phyloP scores from a whole-genome alignment of 768 basidiomycete species.

The Krasilnikovozyma curviuscula region DNA sequence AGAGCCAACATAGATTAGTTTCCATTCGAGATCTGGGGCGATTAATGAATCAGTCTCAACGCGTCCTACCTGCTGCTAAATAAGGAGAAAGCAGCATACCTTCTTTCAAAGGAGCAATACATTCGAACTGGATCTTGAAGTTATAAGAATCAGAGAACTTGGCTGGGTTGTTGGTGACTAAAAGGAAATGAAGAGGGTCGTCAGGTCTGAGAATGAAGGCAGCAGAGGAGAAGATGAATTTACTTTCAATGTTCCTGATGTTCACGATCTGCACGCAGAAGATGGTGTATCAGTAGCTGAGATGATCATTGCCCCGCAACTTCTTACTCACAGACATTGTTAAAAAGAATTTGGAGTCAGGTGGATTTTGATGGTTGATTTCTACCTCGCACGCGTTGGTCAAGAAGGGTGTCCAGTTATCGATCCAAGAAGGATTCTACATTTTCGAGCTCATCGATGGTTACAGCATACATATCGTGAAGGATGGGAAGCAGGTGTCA shows the following conservation, averaged over 20 bases:
- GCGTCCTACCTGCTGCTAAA: background rate
- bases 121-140: constrained; percentile 93
- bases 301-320: too few species aligned
- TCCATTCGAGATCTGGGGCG: constrained; percentile 79
- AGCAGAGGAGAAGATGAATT: background rate
- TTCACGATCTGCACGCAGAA: constrained; percentile 26
- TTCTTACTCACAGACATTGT: too few species aligned
- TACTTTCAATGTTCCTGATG: constrained; percentile 28
- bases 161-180: constrained; percentile 25
- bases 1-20: constrained; percentile 86
- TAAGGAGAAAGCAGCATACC: constrained; percentile 32
- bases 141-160: constrained; percentile 72
- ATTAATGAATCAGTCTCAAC: too few species aligned
- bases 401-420: too few species aligned
- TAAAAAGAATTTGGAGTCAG: too few species aligned
- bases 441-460: too few species aligned
- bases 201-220: background rate
- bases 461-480: too few species aligned
- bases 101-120: constrained; percentile 73
- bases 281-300: too few species aligned
- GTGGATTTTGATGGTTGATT: too few species aligned
- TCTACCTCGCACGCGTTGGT: too few species aligned
- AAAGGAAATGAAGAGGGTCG: constrained; percentile 70
- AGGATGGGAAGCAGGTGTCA: too few species aligned
- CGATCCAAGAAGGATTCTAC: too few species aligned